Conservation (phyloP, 2,329 filamentous ascomycete genomes). For the Stachybotrys chartarum region DNA sequence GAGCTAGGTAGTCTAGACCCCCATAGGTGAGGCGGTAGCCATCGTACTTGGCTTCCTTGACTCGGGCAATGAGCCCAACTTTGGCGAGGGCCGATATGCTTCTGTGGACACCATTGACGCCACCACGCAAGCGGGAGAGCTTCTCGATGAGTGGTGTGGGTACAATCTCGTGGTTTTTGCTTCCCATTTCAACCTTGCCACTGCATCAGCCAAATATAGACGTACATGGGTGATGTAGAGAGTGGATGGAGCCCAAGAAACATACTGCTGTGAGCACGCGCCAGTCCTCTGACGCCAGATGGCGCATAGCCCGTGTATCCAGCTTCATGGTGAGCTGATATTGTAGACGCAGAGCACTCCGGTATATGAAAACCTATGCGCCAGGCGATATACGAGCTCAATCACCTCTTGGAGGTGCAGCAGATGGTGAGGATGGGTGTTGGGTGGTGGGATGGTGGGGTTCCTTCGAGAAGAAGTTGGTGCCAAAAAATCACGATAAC, state of each 20-base stretch:
- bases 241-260: constrained; percentile 4
- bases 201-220: constrained; percentile 23
- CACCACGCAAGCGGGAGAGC: constrained; percentile 72
- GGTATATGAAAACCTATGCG: no score
- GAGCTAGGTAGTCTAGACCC: constrained; percentile 92
- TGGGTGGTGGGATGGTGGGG: no score
- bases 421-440: no score
- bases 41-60: constrained; percentile 96
- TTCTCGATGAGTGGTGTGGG: constrained; percentile 84
- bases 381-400: no score
- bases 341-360: not conserved
- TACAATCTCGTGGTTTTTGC: constrained; percentile 94
- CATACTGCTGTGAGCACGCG: constrained; percentile 83
- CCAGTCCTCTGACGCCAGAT: constrained; percentile 91
- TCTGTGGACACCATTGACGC: constrained; percentile 71
- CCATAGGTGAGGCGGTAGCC: constrained; percentile 96
- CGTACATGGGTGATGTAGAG: constrained; percentile 10
- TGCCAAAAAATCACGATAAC: constrained; percentile 8
- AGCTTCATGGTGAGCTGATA: constrained; percentile 66
- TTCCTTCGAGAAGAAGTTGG: no score
- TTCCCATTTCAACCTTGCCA: constrained; percentile 77
- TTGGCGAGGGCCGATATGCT: constrained; percentile 90
- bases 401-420: not conserved
- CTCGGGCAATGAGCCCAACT: constrained; percentile 78
- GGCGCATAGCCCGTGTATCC: constrained; percentile 87